A percentile compares a stretch with the other conserved stretches of the same genome.
Conservation (phyloP, 1,284 basidiomycete genomes). For the Heterobasidion parviporum region DNA sequence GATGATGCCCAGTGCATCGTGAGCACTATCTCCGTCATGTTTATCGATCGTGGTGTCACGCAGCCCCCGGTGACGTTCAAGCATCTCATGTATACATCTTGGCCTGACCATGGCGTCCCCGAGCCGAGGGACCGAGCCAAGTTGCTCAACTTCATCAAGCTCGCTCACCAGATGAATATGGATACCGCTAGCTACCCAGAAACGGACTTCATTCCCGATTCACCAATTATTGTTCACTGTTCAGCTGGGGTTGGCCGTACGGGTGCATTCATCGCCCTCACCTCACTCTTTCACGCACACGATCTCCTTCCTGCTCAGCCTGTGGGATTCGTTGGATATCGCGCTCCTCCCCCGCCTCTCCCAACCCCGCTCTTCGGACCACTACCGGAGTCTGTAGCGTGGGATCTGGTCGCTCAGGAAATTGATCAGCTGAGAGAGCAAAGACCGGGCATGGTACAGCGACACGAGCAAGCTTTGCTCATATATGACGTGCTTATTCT, state of each 20-base stretch:
- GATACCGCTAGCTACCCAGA: slow-evolving; percentile 27
- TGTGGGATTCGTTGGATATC: slow-evolving; percentile 16
- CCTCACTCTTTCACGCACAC: slow-evolving; percentile 58
- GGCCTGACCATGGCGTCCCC: slow-evolving; percentile 82
- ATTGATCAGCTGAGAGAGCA: slow-evolving; percentile 76
- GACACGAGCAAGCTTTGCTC: slow-evolving; percentile 54
- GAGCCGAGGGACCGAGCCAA: slow-evolving; percentile 42
- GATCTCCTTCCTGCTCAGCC: slow-evolving; percentile 34
- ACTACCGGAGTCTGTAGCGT: slow-evolving; percentile 34
- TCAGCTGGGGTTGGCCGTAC: slow-evolving; percentile 89
- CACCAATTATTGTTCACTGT: slow-evolving; percentile 79
- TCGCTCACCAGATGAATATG: slow-evolving; percentile 55
- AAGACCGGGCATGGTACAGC: slow-evolving; percentile 75
- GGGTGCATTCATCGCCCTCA: slow-evolving; percentile 78
- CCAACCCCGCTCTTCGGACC: slow-evolving; percentile 46
- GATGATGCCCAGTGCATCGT: slow-evolving; percentile 52
- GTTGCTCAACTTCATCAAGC: slow-evolving; percentile 51
- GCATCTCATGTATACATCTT: slow-evolving; percentile 67
- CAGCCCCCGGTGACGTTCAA: slow-evolving; percentile 43
- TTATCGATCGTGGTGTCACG: slow-evolving; percentile 10
- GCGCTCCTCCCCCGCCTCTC: slow-evolving; percentile 20
- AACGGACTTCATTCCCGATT: slow-evolving; percentile 35
- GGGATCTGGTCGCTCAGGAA: slow-evolving; percentile 66
- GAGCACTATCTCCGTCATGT: slow-evolving; percentile 38
- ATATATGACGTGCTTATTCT: slow-evolving; percentile 55